These are phyloP conservation scores for Choanephora cucurbitarum DNA, from an alignment of 371 early-diverging fungal genomes.

Conservation along the genomic window DNA sequence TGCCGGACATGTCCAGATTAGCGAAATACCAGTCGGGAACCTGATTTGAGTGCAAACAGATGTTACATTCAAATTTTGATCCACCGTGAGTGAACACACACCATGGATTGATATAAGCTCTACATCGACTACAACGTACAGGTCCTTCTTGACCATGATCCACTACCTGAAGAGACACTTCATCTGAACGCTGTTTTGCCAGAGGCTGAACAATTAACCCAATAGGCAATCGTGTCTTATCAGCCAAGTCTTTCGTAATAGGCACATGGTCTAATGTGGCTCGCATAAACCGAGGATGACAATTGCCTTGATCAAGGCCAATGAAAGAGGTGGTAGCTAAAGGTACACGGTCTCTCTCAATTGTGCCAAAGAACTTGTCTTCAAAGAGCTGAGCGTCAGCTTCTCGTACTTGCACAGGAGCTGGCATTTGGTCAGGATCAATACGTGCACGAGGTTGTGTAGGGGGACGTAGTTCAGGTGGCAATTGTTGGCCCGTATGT, in stretches of 20 bases:
- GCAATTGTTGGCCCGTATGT: constrained; percentile 36
- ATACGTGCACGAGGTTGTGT: constrained; percentile 71
- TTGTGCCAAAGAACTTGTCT: constrained; percentile 73
- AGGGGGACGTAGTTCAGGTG: constrained; percentile 41
- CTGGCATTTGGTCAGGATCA: constrained; percentile 95
- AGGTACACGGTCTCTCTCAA: constrained; percentile 73
- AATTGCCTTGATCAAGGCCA: constrained; percentile 94
- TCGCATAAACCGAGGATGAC: constrained; percentile 91
- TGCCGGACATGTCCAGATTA: constrained; percentile 93
- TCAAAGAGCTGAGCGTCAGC: constrained; percentile 77
- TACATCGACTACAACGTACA: constrained; percentile 89
- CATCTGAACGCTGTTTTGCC: constrained; percentile 77
- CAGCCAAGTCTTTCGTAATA: constrained; percentile 78
- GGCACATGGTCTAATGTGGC: constrained; percentile 90
- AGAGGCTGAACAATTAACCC: constrained; percentile 93
- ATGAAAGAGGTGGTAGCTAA: constrained; percentile 83
- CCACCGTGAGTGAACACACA: constrained; percentile 91
- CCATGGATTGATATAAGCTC: constrained; percentile 93
- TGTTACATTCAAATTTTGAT: constrained; percentile 86
- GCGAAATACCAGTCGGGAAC: constrained; percentile 91
- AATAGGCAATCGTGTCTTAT: constrained; percentile 79
- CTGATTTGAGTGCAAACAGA: constrained; percentile 87
- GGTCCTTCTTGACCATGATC: constrained; percentile 93
- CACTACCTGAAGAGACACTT: constrained; percentile 83
- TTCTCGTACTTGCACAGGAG: constrained; percentile 87